Base-by-base conservation (phyloP, 371 early-diverging fungal species). In the Zancudomyces culisetae region DNA sequence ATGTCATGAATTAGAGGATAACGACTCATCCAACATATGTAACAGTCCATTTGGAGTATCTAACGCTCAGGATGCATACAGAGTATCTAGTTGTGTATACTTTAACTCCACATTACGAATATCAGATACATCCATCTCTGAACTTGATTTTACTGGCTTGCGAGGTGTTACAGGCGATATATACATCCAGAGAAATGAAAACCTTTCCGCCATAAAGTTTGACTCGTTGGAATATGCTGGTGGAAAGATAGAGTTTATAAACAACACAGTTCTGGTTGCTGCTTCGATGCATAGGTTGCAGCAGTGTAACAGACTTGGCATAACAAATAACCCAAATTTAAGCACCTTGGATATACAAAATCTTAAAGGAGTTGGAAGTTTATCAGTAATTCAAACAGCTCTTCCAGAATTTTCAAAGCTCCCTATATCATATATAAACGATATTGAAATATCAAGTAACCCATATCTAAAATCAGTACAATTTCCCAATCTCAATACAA, bases 381-480 rank as follows among this genome's bases (percentile, higher is more conserved):
- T 48, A 8, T 13, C n/a, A 27, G 27, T 48, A 48, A 29, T 48
- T 26, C 48, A 48, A 27, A 48, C 48, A 27, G 15, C 48, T 3
- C 24, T 48, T 10, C 27, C 24, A n/a, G 48, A 29, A 27, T n/a
- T 48, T 8, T n/a, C n/a, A 3, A 4, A n/a, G 13, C 4, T 24
- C n/a, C 29, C 48, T 18, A 27, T 48, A 40, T n/a, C 42, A n/a
- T 24, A 18, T 21, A n/a, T 43, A 22, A 26, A n/a, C n/a, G 35
- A 35, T 35, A 8, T 51, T 15, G 47, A 43, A 18, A 47, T 51
- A 18, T 26, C 29, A 18, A 41, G 47, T 35, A 51, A 51, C 35
- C 43, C 52, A 27, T 24, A 21, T 6, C 30, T 51, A 43, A 24
- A n/a, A 47, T 39, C 35, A 43, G 22, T 51, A 41, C 43, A 51